A percentile compares a stretch with the other conserved stretches of the same genome.
phyloP scores from a whole-genome alignment of 2,329 filamentous ascomycete species.

The Ophiostoma pallidulum region DNA sequence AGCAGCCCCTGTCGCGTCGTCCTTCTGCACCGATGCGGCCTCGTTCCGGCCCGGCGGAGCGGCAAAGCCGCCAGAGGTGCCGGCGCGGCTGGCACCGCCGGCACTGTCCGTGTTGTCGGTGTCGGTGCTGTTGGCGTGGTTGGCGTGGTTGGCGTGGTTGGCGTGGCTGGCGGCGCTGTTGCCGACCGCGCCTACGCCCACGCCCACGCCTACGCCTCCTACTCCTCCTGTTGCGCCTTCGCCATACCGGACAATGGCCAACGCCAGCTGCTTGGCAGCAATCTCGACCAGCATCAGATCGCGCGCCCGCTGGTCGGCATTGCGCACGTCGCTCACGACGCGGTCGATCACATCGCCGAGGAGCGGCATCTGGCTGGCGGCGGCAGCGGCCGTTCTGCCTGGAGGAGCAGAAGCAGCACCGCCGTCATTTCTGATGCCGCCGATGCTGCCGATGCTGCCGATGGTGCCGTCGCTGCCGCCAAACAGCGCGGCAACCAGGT shows the following conservation, averaged over 20 bases:
- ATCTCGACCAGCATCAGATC: conserved; percentile 43
- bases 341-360: conserved; percentile 36
- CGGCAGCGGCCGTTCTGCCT: no score
- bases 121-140: no score
- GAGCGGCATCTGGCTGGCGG: no score
- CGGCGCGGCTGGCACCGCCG: no score
- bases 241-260: conserved; percentile 43
- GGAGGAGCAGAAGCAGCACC: not conserved
- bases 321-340: conserved; percentile 36
- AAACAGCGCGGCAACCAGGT: conserved; percentile 9
- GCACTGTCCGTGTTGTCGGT: no score
- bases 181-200: not conserved
- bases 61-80: no score
- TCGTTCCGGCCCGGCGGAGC: no score
- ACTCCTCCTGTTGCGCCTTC: conserved; percentile 20
- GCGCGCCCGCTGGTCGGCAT: conserved; percentile 34
- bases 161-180: not conserved
- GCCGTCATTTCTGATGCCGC: not conserved
- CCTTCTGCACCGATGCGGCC: no score
- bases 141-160: no score
- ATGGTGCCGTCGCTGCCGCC: not conserved
- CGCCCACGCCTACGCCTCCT: no score
- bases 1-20: no score
- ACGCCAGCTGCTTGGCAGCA: conserved; percentile 44
- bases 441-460: not conserved